Percentiles rank a stretch among this genome's conserved stretches.
phyloP scores from a whole-genome alignment of 805 yeast species.

The Myxozyma monticola region DNA sequence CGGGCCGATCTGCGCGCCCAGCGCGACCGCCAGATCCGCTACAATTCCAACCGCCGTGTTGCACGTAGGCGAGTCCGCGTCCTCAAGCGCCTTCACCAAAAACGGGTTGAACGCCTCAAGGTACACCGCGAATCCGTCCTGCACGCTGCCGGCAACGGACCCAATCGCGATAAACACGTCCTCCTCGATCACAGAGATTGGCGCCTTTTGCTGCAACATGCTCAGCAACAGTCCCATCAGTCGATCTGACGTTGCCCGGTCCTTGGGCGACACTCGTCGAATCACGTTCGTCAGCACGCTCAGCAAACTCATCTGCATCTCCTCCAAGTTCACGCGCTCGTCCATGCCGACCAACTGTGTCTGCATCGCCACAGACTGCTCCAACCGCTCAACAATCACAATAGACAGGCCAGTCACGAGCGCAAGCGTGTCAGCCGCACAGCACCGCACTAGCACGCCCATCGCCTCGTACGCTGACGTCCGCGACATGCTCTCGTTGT shows the following conservation, averaged over 20 bases:
- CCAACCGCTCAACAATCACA: constrained; percentile 71
- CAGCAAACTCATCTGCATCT: constrained; percentile 76
- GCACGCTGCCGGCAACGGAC: constrained; percentile 81
- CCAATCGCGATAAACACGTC: constrained; percentile 91
- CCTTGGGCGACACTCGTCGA: constrained; percentile 63
- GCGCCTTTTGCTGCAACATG: constrained; percentile 61
- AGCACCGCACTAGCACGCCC: constrained; percentile 73
- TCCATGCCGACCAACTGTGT: constrained; percentile 63
- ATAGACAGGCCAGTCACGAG: constrained; percentile 71
- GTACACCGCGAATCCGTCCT: constrained; percentile 67
- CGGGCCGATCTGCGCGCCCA: constrained; percentile 69
- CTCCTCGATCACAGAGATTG: constrained; percentile 83
- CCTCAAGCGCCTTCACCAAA: constrained; percentile 73
- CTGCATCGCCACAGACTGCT: constrained; percentile 61
- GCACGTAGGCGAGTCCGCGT: constrained; percentile 75
- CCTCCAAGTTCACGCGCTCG: constrained; percentile 73
- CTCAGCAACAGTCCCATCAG: constrained; percentile 81
- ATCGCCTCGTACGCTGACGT: constrained; percentile 97
- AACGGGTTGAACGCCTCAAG: constrained; percentile 82
- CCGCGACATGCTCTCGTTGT: constrained; percentile 83
- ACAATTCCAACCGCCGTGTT: constrained; percentile 91
- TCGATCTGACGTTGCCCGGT: constrained; percentile 67
- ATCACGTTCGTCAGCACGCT: constrained; percentile 79
- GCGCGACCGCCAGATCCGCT: constrained; percentile 89
- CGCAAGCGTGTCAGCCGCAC: constrained; percentile 68